These are phyloP conservation scores for Gonapodya prolifera DNA, from an alignment of 192 early-diverging fungal genomes.

Conservation along the genomic window DNA sequence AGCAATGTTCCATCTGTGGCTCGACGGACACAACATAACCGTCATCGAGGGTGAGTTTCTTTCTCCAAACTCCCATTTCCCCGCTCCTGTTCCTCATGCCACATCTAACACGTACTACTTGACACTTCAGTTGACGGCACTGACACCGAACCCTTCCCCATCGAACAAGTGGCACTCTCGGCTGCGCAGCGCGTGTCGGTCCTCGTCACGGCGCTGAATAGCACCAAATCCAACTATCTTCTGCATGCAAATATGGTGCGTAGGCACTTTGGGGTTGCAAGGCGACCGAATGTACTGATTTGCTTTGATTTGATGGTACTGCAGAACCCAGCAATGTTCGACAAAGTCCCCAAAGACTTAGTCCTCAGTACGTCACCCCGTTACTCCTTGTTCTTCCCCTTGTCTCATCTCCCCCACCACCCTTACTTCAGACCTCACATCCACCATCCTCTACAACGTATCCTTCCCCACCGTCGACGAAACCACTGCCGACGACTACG, in stretches of 20 bases:
- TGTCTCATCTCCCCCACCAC: constrained; percentile 5
- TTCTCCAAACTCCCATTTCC: too few species aligned
- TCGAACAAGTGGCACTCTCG: constrained; percentile 41
- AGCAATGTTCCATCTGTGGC: constrained; percentile 61
- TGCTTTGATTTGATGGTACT: too few species aligned
- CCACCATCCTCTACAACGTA: constrained; percentile 7
- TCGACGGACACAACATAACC: constrained; percentile 63
- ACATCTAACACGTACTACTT: too few species aligned
- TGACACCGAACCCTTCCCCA: constrained; percentile 38
- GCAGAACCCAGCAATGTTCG: constrained; percentile 66
- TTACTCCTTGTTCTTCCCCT: constrained; percentile 15
- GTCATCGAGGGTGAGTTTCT: too few species aligned
- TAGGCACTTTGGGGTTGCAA: too few species aligned
- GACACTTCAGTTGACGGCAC: constrained; percentile 66
- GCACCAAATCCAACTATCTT: constrained; percentile 45
- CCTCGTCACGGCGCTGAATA: constrained; percentile 57
- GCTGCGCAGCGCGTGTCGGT: constrained; percentile 73
- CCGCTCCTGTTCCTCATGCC: too few species aligned
- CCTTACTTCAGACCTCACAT: constrained; percentile 14
- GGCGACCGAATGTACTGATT: too few species aligned
- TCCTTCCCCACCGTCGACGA: not conserved
- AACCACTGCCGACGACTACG: constrained; percentile 11
- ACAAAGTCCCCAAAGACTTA: constrained; percentile 40
- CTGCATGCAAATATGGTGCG: constrained; percentile 69
- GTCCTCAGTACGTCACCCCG: constrained; percentile 8